Conservation (phyloP, 257 asterid species). For the Osmanthus fragrans region DNA sequence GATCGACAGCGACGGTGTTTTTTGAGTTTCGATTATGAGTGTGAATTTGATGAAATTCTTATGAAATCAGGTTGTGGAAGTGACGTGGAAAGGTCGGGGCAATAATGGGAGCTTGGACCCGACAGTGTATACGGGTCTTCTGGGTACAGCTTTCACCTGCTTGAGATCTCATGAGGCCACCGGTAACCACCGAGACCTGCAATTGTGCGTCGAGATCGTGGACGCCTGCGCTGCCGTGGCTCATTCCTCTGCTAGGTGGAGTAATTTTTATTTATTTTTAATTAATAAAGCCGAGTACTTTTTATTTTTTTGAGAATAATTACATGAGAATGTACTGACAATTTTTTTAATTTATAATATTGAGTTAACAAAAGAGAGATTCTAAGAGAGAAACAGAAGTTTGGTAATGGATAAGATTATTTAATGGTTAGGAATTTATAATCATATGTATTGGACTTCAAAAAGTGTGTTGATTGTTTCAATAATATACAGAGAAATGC, state of each 20-base stretch:
- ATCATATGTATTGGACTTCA: not conserved
- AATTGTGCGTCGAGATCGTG: slow-evolving; percentile 55
- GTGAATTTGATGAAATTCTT: slow-evolving; percentile 8
- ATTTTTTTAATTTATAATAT: not conserved
- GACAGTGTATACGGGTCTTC: slow-evolving; percentile 59
- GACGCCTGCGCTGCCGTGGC: slow-evolving; percentile 53
- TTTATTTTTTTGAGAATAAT: not conserved
- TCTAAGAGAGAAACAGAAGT: not conserved
- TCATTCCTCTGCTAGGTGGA: slow-evolving; percentile 46
- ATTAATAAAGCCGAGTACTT: not conserved
- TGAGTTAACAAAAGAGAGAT: not conserved
- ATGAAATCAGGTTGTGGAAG: slow-evolving; percentile 49
- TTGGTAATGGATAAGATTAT: not conserved
- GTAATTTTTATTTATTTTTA: not conserved
- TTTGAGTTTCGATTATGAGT: not conserved
- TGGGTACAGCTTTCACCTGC: slow-evolving; percentile 77
- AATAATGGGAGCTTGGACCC: slow-evolving; percentile 42
- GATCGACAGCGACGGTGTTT: not conserved
- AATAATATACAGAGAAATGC: not conserved
- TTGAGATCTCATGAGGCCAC: slow-evolving; percentile 68
- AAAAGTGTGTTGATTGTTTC: not conserved
- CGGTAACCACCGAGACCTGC: slow-evolving; percentile 55
- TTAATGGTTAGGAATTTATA: not conserved
- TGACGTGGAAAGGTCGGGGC: slow-evolving; percentile 54
- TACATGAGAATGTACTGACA: not conserved